Evolutionary conservation across 2,329 filamentous ascomycete species (phyloP).

Genomic region (Colletotrichum godetiae): DNA sequence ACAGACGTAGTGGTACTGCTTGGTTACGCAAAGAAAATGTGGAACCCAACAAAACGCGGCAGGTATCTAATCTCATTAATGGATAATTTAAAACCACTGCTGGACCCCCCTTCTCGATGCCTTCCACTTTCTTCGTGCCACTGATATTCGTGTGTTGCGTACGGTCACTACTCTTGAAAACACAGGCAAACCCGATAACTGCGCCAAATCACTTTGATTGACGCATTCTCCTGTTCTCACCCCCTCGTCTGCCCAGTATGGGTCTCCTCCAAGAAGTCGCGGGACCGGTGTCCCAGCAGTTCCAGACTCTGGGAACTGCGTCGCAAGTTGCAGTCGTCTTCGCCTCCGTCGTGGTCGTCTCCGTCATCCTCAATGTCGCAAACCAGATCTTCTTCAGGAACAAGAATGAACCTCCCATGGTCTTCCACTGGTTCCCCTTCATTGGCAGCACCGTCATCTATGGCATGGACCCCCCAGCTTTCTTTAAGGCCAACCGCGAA

Average conservation of each 20-base stretch:
- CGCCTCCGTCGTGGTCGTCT: slow-evolving; percentile 57
- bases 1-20: background rate
- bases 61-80: slow-evolving; percentile 34
- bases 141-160: slow-evolving; percentile 6
- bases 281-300: slow-evolving; percentile 62
- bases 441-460: slow-evolving; percentile 94
- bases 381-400: slow-evolving; percentile 85
- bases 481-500: slow-evolving; percentile 80
- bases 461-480: slow-evolving; percentile 91
- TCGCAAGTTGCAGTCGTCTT: slow-evolving; percentile 60
- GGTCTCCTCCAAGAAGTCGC: slow-evolving; percentile 65
- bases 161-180: slow-evolving; percentile 2
- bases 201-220: slow-evolving; percentile 3
- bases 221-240: background rate
- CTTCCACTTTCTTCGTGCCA: slow-evolving; percentile 17
- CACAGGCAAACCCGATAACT: slow-evolving; percentile 9
- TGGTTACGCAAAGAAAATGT: slow-evolving; percentile 24
- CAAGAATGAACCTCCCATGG: slow-evolving; percentile 81
- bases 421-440: slow-evolving; percentile 85
- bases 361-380: slow-evolving; percentile 82
- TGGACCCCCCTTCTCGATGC: slow-evolving; percentile 20
- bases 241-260: slow-evolving; percentile 51
- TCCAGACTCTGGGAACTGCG: slow-evolving; percentile 58
- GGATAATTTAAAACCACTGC: slow-evolving; percentile 34
- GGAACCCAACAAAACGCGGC: slow-evolving; percentile 33